Evolutionary conservation across 805 yeast species (phyloP).

Genomic region (Ogataea zsoltii): DNA sequence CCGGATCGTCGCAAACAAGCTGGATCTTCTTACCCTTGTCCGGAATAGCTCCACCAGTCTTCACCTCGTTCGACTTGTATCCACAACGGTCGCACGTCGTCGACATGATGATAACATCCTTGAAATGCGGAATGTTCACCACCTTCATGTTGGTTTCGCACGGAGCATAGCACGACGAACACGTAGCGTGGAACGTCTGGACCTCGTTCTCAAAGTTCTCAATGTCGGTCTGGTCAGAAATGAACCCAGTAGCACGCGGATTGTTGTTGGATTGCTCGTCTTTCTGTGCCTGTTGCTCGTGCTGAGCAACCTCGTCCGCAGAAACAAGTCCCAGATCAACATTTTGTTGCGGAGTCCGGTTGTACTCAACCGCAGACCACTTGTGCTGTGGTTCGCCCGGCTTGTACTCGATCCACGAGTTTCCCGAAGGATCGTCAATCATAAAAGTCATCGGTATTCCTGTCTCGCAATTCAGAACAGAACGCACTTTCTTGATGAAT

Average conservation of each 20-base stretch:
- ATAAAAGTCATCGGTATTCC: conserved; percentile 75
- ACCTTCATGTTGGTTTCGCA: conserved; percentile 96
- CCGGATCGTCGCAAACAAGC: conserved; percentile 79
- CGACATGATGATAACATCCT: conserved; percentile 95
- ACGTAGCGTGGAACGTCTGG: conserved; percentile 87
- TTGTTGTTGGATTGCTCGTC: conserved; percentile 32
- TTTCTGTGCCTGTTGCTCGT: conserved; percentile 41
- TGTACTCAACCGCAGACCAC: conserved; percentile 83
- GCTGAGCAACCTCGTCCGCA: conserved; percentile 59
- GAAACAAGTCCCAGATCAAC: conserved; percentile 79
- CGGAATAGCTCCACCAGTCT: conserved; percentile 97
- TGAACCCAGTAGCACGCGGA: conserved; percentile 55
- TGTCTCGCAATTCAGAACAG: conserved; percentile 64
- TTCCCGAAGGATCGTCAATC: conserved; percentile 94
- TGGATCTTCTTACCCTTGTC: conserved; percentile 74
- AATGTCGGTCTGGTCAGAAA: conserved; percentile 73
- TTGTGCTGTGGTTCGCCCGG: conserved; percentile 89
- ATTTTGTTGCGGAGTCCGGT: conserved; percentile 86
- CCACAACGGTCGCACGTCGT: conserved; percentile 93
- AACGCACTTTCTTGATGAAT: conserved; percentile 60
- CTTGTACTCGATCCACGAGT: conserved; percentile 89
- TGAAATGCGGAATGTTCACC: conserved; percentile 95
- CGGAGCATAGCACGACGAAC: conserved; percentile 82
- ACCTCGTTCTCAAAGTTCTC: conserved; percentile 88
- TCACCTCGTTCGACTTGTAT: conserved; percentile 94